phyloP scores from a whole-genome alignment of 2,329 filamentous ascomycete genomes.

The Chrysoporthe cubensis region DNA sequence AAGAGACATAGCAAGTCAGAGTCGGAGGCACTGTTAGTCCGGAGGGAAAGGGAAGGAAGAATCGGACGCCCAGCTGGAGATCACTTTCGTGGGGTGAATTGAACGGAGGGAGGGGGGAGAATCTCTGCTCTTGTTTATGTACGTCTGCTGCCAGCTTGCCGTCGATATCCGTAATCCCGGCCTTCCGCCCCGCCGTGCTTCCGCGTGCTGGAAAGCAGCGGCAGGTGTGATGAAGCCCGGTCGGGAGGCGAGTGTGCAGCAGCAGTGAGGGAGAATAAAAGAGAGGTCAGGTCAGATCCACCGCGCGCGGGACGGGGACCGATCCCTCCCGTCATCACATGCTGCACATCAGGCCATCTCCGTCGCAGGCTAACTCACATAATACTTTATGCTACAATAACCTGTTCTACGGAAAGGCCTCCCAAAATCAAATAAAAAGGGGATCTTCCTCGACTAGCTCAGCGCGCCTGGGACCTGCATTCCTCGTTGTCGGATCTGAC shows the following conservation, averaged over 20 bases:
- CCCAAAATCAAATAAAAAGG: no score
- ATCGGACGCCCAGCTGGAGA: not conserved
- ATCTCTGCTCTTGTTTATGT: not conserved
- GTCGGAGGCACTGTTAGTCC: not conserved
- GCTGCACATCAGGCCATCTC: no score
- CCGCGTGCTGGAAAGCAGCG: not conserved
- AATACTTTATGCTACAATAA: no score
- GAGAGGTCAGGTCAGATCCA: not conserved
- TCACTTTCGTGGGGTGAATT: no score
- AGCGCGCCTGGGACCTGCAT: no score
- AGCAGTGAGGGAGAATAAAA: not conserved
- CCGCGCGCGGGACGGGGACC: no score
- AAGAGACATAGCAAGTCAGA: not conserved
- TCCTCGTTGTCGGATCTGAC: no score
- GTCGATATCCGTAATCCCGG: slow-evolving; percentile 3
- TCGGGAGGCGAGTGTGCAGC: not conserved
- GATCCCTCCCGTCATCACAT: no score
- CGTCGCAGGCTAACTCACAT: no score
- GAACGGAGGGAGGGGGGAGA: not conserved
- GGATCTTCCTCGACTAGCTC: no score
- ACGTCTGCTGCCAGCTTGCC: not conserved
- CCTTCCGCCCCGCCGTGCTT: not conserved
- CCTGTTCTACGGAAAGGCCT: no score
- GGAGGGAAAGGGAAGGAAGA: not conserved
- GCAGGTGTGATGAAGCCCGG: not conserved